A percentile compares a stretch with the other conserved stretches of the same genome.
phyloP scores from a whole-genome alignment of 2,329 filamentous ascomycete species.

The Sordariomycetes sp. region DNA sequence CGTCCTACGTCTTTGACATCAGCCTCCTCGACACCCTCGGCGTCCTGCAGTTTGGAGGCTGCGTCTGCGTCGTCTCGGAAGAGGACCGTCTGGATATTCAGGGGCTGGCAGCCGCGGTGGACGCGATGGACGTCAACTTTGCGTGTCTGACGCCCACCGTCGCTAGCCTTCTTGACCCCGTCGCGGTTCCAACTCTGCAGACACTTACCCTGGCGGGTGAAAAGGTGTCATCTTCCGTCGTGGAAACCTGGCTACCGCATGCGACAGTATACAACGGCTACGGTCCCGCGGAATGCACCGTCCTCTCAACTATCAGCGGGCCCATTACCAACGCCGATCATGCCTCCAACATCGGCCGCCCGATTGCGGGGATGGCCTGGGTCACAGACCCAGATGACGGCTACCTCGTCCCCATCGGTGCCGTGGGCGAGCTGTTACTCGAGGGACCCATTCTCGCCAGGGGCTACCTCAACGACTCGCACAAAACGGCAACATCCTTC shows the following conservation, averaged over 20 bases:
- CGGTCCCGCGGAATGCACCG: conserved; percentile 39
- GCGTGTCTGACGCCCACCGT: conserved; percentile 37
- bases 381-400: conserved; percentile 34
- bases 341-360: conserved; percentile 31
- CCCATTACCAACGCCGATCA: conserved; percentile 15
- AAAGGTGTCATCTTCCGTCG: conserved; percentile 35
- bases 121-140: conserved; percentile 30
- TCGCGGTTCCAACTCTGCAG: conserved; percentile 29
- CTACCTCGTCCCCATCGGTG: conserved; percentile 31
- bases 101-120: conserved; percentile 29
- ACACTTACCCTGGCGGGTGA: conserved; percentile 36
- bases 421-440: conserved; percentile 36
- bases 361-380: conserved; percentile 33
- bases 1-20: conserved; percentile 16
- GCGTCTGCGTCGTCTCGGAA: conserved; percentile 40
- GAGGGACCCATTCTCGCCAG: conserved; percentile 47
- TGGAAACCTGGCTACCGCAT: conserved; percentile 28
- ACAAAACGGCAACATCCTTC: conserved; percentile 44
- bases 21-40: conserved; percentile 40
- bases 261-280: conserved; percentile 37
- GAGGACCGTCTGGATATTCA: conserved; percentile 31
- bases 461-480: conserved; percentile 44
- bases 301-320: conserved; percentile 34
- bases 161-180: conserved; percentile 28
- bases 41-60: conserved; percentile 33